Base-by-base conservation (phyloP, 208 protist species). In the Leishmania major region DNA sequence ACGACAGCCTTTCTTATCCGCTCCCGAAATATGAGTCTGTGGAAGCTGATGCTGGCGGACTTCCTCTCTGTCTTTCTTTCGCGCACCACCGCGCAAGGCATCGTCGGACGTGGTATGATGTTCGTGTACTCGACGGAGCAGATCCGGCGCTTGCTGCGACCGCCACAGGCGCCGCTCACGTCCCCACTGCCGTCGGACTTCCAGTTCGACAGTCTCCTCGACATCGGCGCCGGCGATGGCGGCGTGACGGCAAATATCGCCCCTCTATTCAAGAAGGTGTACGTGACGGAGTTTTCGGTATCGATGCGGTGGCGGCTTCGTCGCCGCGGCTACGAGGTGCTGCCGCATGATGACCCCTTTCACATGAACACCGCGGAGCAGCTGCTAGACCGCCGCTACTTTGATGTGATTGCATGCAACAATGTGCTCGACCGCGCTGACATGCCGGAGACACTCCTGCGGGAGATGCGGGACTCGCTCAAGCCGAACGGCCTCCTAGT, bases 351-450 rank as follows among this genome's bases (percentile, higher is more conserved):
- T 7, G 64, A 93, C 49, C 94, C 94, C 11, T 96, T 84, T 74
- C 55, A 79, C 11, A 59, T 85, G 22, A 66, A 79, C 67, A 40
- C 49, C 17, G 19, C 78, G 1, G 51, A 25, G 22, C 49, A 31
- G 73, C 77, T 76, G 15, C 60, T 51, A 80, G 83, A 77, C 22
- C 75, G 81, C 43, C 89, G 90, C 35, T 84, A 77, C 57, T 97
- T 90, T 70, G 92, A 97, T 80, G 86, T 95, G 17, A 95, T 97
- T 45, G 75, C 92, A 31, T 94, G 92, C 70, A 79, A 96, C 47
- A 97, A 97, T 80, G 92, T 97, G 47, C 89, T 97, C n/a, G 94
- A 97, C 71, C 91, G 94, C 31, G 88, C 90, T 4, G 93, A 96
- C 82, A 89, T 15, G 53, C 94, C 94, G 22, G 72, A 79, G 64